Conservation (phyloP, 306 rosid species). For the Cicer chorassanicum region DNA sequence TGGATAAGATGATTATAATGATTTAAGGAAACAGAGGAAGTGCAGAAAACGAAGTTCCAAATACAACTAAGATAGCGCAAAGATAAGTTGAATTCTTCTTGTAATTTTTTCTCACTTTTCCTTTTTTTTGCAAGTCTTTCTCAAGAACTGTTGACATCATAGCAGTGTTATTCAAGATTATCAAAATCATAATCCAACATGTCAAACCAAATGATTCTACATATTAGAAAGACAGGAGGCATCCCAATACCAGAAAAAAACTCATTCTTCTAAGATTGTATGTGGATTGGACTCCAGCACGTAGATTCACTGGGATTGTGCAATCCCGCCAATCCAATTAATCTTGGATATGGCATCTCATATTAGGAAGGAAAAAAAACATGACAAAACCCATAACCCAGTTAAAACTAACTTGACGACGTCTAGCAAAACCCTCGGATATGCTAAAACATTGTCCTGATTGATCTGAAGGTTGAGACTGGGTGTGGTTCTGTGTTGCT, state of each 20-base stretch:
- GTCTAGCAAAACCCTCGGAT: conserved; percentile 7
- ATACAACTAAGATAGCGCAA: conserved; percentile 9
- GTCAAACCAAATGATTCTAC: conserved; percentile 1
- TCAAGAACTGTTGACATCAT: neutral
- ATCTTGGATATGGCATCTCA: conserved; percentile 9
- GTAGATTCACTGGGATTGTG: conserved; percentile 18
- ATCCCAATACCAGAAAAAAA: neutral
- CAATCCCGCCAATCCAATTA: neutral
- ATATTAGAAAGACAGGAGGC: conserved; percentile 2
- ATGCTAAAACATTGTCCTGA: neutral
- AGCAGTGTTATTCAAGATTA: neutral
- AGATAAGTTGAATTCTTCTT: neutral
- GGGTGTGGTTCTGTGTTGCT: conserved; percentile 8
- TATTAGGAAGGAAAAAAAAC: neutral
- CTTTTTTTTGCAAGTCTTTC: conserved; percentile 25
- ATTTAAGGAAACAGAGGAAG: conserved; percentile 29
- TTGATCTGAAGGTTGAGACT: neutral
- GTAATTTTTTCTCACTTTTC: neutral
- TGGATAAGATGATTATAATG: conserved; percentile 19
- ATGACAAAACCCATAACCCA: neutral
- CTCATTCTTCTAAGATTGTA: conserved; percentile 13
- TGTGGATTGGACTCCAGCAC: neutral
- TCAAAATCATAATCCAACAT: conserved; percentile 13
- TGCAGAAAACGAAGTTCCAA: conserved; percentile 1
- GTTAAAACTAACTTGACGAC: neutral